Conservation (phyloP, 331 rosid genomes). For the Quercus lobata region DNA sequence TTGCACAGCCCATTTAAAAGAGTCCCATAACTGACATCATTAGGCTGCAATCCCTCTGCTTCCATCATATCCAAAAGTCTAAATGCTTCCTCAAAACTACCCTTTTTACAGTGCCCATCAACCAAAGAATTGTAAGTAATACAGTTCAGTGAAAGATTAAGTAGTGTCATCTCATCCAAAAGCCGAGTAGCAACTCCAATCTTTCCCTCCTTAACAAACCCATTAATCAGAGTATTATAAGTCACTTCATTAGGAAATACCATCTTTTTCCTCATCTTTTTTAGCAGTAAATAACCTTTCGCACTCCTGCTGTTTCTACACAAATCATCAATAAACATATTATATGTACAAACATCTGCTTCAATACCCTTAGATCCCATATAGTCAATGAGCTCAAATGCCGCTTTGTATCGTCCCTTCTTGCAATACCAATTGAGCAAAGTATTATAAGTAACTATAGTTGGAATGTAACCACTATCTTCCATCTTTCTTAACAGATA, state of each 20-base stretch:
- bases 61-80: slow-evolving; percentile 63
- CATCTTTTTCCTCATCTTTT: slow-evolving; percentile 65
- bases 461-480: slow-evolving; percentile 50
- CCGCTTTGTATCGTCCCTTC: slow-evolving; percentile 54
- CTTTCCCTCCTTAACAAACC: slow-evolving; percentile 84
- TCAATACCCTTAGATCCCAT: slow-evolving; percentile 69
- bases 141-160: slow-evolving; percentile 46
- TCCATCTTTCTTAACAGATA: slow-evolving; percentile 64
- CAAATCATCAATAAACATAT: slow-evolving; percentile 60
- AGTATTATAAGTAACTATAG: slow-evolving; percentile 59
- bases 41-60: slow-evolving; percentile 47
- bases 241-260: slow-evolving; percentile 58
- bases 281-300: slow-evolving; percentile 62
- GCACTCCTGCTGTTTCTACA: slow-evolving; percentile 66
- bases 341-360: slow-evolving; percentile 67
- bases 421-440: slow-evolving; percentile 78
- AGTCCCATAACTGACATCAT: slow-evolving; percentile 57
- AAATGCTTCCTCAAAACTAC: slow-evolving; percentile 46
- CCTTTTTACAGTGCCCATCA: slow-evolving; percentile 46
- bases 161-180: slow-evolving; percentile 54
- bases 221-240: slow-evolving; percentile 67
- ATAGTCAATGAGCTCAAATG: slow-evolving; percentile 51
- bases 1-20: slow-evolving; percentile 57
- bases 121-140: slow-evolving; percentile 61
- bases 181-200: slow-evolving; percentile 55